Evolutionary conservation across 1,139 yeast species (phyloP), one percentile per base, ranked within the genome.

Genomic region (Blastobotrys persicus): DNA sequence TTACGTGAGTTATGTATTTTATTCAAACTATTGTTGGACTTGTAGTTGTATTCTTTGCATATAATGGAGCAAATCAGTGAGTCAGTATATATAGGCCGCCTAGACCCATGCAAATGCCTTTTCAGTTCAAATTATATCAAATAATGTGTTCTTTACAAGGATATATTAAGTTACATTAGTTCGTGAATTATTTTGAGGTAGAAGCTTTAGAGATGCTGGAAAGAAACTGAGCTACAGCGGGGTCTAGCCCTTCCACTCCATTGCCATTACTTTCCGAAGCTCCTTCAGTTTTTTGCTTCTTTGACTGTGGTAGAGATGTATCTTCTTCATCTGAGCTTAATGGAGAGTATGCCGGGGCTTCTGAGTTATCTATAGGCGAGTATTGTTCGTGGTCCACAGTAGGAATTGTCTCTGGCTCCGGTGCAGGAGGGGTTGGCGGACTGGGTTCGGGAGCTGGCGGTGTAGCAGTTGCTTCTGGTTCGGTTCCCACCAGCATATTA

Each of bases 311-410:
- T 26, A 59, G 51, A 28, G 58, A 65, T 31, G 56, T 48, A 16
- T 59, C 69, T 20, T 62, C 67, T 4, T 68, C 69, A 41, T 69
- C 70, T 12, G 64, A 64, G 31, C 64, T 60, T 19, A 61, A 56
- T 16, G 70, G 65, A 18, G 63, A 69, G 53, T 73, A 72, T 2
- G 68, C 65, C 4, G 77, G 75, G n/a, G 70, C 64, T 14, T 65
- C 74, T 26, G 67, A 70, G 16, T 70, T 72, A 47, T 70, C 41
- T 6, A 37, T 14, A 3, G 41, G 41, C 28, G 41, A 37, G 14
- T 37, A 37, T 19, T 37, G 26, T 23, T 37, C 41, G 3, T 7
- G 13, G 11, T 16, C 7, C 2, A 23, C n/a, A 6, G 41, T 4
- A 6, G 41, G 5, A 18, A n/a, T 16, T 4, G 45, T 26, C 53